Percentiles rank a stretch among this genome's conserved stretches.
phyloP scores from a whole-genome alignment of 345 rosid species.

The Bruguiera parviflora region DNA sequence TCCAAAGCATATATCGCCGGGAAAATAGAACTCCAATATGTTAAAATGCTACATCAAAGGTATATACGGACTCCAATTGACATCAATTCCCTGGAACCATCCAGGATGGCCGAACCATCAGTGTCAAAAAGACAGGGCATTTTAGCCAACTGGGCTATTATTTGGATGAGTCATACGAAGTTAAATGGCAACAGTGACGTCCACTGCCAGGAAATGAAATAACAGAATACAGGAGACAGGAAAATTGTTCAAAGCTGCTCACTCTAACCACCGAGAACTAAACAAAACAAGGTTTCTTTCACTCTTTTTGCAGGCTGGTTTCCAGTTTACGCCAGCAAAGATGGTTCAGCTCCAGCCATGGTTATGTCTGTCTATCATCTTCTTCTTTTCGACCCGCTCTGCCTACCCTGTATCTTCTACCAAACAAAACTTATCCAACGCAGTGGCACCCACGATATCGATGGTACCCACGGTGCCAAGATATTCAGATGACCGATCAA shows the following conservation, averaged over 20 bases:
- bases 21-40: neutral
- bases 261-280: neutral
- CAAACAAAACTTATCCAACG: neutral
- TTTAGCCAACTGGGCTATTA: neutral
- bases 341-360: constrained; percentile 17
- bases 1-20: neutral
- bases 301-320: neutral
- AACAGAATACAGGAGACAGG: constrained; percentile 1
- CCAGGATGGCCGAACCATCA: constrained; percentile 10
- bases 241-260: constrained; percentile 7
- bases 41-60: neutral
- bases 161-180: neutral
- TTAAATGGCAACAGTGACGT: constrained; percentile 26
- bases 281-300: constrained; percentile 2
- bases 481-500: neutral
- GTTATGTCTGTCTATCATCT: neutral
- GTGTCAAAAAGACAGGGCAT: constrained; percentile 1
- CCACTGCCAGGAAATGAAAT: constrained; percentile 24
- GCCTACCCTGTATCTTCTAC: constrained; percentile 8
- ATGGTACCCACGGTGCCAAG: too few relatives aligned
- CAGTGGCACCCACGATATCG: neutral
- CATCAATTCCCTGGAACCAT: neutral
- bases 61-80: neutral
- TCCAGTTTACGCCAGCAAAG: neutral
- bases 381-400: constrained; percentile 1